Percentiles rank a stretch among this genome's conserved stretches.
phyloP scores from a whole-genome alignment of 257 asterid species.

The Craterostigma plantagineum region DNA sequence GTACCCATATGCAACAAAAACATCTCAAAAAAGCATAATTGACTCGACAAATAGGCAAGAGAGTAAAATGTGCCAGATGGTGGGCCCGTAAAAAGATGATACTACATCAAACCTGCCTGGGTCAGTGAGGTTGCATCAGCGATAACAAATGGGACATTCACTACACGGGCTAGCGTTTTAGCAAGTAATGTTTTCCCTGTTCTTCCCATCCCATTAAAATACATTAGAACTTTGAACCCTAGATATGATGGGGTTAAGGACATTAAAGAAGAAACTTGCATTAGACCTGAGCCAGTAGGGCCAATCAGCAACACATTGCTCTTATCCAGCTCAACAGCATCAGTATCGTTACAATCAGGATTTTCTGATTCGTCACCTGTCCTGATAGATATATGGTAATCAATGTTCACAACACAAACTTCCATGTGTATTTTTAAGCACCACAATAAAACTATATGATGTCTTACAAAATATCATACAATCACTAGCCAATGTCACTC shows the following conservation, averaged over 20 bases:
- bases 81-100: slow-evolving; percentile 1
- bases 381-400: slow-evolving; percentile 21
- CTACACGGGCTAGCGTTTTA: slow-evolving; percentile 86
- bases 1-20: too few species aligned
- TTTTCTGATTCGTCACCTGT: slow-evolving; percentile 19
- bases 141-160: slow-evolving; percentile 77
- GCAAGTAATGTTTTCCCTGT: slow-evolving; percentile 96
- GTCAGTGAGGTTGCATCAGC: slow-evolving; percentile 88
- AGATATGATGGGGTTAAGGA: slow-evolving; percentile 20
- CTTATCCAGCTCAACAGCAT: slow-evolving; percentile 78
- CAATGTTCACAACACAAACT: slow-evolving; percentile 4
- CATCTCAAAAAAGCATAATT: too few species aligned
- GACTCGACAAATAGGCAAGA: too few species aligned
- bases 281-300: slow-evolving; percentile 92
- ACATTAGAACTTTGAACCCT: too few species aligned
- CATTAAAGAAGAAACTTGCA: slow-evolving; percentile 5
- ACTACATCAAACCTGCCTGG: slow-evolving; percentile 78
- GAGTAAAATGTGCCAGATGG: background rate
- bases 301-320: slow-evolving; percentile 87
- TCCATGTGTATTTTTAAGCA: slow-evolving; percentile 6
- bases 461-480: background rate
- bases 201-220: slow-evolving; percentile 24
- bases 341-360: slow-evolving; percentile 20
- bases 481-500: too few species aligned
- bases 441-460: slow-evolving; percentile 7